Base-by-base conservation (phyloP, 352 stramenopile species). In the Phytopythium montanum region DNA sequence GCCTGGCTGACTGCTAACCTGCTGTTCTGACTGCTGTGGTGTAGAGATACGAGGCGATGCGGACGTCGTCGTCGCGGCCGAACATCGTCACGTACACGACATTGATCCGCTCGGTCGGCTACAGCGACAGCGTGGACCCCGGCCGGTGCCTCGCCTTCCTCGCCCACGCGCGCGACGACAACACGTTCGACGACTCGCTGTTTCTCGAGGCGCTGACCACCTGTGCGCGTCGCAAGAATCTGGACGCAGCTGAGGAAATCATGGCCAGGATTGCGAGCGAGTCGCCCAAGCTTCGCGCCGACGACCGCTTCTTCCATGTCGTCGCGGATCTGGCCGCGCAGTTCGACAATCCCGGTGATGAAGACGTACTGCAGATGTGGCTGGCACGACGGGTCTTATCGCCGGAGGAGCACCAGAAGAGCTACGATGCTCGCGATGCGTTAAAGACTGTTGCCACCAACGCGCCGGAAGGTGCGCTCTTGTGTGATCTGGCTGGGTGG, bases 41-140 rank as follows among this genome's bases (percentile, higher is more conserved):
- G 1, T 59, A 87, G 75, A 76, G 62, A 70, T 88, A 88, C 54
- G 65, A 90, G 41, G 67, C 79, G 9, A 90, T 90, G 82, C 70
- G 74, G n/a, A 29, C 46, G 44, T 81, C 79, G 28, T 75, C 64
- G 28, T 87, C 81, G 12, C 71, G 76, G 28, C 82, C 79, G 2
- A 92, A 90, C 31, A 85, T 92, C 36, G 79, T 92, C 38, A 92
- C 82, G 13, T 89, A 86, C 54, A 90, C 80, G 31, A 92, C 79
- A 29, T 61, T 92, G 29, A 72, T 89, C 28, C 77, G 82, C 23
- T 73, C 75, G 0, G 52, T 90, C 8, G 71, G 72, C 10, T 54
- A 76, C 54, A 79, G 58, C 48, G 70, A 85, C 6, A 55, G 38
- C 2, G 65, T 88, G 26, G 56, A 52, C 12, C 44, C 59, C 25